Base-by-base conservation (phyloP, 108 stramenopile species). In the Skeletonema marinoi region DNA sequence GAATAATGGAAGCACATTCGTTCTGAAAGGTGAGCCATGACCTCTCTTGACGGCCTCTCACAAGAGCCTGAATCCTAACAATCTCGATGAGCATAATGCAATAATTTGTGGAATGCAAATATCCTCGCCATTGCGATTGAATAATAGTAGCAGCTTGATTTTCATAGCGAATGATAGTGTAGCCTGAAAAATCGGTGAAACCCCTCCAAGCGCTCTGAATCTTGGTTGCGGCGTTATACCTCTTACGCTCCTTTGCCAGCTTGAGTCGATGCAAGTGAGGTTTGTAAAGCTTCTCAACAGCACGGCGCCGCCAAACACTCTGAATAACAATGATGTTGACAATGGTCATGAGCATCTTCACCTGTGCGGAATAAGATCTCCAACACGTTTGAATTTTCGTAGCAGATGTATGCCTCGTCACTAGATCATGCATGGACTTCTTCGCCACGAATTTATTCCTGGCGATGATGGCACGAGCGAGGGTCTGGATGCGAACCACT, bases 1-100 rank as follows among this genome's bases (percentile, higher is more conserved):
- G 93, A 30, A 94, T 90, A 46, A 92, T 79, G 32, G 88, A 87
- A 56, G 86, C 82, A 51, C 90, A 91, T 46, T 90, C 91, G 19
- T 85, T 60, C 66, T 84, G 72, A n/a, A 92, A 78, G 36, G 69
- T 56, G 41, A 63, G 78, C 65, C 61, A 61, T 33, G 79, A 71
- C 31, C n/a, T 73, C 32, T 86, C 87, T 63, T 84, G 76, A 60
- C 71, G 65, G 25, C 90, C 91, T 39, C 93, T 84, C 16, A 86
- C 76, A 17, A 88, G n/a, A 12, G 91, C 87, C 73, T 95, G 93
- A 60, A 94, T 75, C 30, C 86, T 87, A 16, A 85, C 68, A 60
- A 85, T 74, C 68, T 93, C 80, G 61, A 84, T 87, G 36, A 81
- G 69, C 9, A 91, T 72, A 39, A 94, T 88, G 16, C 89, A 77